A percentile compares a stretch with the other conserved stretches of the same genome.
phyloP scores from a whole-genome alignment of 2,329 filamentous ascomycete species.

The Aspergillus fumigatus region DNA sequence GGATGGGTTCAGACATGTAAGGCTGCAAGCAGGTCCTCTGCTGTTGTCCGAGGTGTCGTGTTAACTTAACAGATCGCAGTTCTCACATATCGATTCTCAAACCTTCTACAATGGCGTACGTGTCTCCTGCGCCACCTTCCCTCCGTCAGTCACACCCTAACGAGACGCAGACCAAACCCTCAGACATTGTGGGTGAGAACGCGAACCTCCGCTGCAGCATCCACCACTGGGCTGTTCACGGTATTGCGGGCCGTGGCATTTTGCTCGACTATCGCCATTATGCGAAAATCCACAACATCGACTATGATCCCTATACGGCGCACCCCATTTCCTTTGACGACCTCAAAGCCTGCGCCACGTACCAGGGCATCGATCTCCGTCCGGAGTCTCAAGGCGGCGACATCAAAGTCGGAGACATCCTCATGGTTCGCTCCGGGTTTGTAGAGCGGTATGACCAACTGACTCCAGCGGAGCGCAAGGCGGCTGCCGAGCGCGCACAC shows the following conservation, averaged over 20 bases:
- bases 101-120: conserved; percentile 41
- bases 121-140: background rate
- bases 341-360: conserved; percentile 54
- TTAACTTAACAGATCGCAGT: conserved; percentile 21
- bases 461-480: conserved; percentile 28
- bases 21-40: background rate
- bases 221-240: conserved; percentile 40
- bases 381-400: conserved; percentile 51
- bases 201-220: conserved; percentile 39
- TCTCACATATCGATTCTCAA: conserved; percentile 33
- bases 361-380: conserved; percentile 59
- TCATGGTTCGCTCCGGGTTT: conserved; percentile 62
- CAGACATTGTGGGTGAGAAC: conserved; percentile 30
- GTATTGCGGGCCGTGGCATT: conserved; percentile 40
- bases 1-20: conserved; percentile 48
- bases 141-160: background rate
- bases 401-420: conserved; percentile 58
- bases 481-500: conserved; percentile 30
- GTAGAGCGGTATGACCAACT: conserved; percentile 54
- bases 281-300: conserved; percentile 47
- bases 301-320: conserved; percentile 49
- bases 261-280: conserved; percentile 44
- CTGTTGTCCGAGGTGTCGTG: background rate
- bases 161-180: conserved; percentile 26
- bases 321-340: conserved; percentile 53